Percentiles rank a stretch among this genome's conserved stretches.
phyloP scores from a whole-genome alignment of 2,329 filamentous ascomycete species.

The Huntiella moniliformis region DNA sequence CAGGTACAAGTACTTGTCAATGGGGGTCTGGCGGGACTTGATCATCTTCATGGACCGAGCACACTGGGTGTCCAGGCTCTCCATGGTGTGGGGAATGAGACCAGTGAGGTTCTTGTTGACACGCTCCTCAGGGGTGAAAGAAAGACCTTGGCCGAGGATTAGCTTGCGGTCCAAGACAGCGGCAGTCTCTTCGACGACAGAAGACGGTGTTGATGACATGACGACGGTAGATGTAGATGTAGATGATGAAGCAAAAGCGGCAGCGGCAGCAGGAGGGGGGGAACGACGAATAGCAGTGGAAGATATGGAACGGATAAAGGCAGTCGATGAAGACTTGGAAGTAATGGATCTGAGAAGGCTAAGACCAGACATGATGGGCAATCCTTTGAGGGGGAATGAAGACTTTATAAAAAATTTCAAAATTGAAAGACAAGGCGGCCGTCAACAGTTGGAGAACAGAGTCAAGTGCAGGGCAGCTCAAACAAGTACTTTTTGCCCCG shows the following conservation, averaged over 20 bases:
- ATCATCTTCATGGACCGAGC: conserved; percentile 57
- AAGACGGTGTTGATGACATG: background rate
- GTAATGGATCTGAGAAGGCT: conserved; percentile 6
- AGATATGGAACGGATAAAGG: conserved; percentile 10
- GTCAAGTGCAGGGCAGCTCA: background rate
- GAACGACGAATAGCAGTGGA: conserved; percentile 5
- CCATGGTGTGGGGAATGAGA: conserved; percentile 44
- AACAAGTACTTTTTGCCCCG: no score
- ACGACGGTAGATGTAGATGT: background rate
- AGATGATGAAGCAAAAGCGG: background rate
- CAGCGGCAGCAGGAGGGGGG: conserved; percentile 1
- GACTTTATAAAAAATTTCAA: conserved; percentile 10
- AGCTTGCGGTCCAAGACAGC: conserved; percentile 7
- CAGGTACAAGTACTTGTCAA: conserved; percentile 75
- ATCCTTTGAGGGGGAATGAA: background rate
- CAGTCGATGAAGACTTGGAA: conserved; percentile 1
- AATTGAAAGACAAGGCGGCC: conserved; percentile 2
- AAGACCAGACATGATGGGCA: conserved; percentile 9
- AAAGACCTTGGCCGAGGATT: conserved; percentile 29
- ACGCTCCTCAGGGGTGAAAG: conserved; percentile 46
- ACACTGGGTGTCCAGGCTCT: conserved; percentile 40
- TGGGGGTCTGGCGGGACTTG: conserved; percentile 44
- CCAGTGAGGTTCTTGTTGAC: conserved; percentile 46
- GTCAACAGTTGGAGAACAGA: background rate
- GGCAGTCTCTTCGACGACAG: background rate